phyloP scores from a whole-genome alignment of 1,284 basidiomycete genomes.

The Rhodotorula sp. region DNA sequence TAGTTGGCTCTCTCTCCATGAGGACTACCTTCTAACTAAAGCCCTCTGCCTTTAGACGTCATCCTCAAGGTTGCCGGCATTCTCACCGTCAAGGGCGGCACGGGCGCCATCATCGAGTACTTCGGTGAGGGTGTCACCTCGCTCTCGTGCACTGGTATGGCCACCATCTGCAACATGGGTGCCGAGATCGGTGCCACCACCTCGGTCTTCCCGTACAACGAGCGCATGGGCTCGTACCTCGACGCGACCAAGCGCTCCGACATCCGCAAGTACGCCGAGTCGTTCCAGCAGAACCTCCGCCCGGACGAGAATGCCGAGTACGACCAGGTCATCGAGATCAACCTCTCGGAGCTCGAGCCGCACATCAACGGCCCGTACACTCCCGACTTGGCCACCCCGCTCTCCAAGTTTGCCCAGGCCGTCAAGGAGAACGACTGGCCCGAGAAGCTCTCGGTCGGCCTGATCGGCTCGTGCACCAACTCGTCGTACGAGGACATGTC shows the following conservation, averaged over 20 bases:
- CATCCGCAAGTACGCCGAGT: constrained; percentile 85
- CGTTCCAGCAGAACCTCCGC: constrained; percentile 86
- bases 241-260: constrained; percentile 85
- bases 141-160: constrained; percentile 98
- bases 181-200: constrained; percentile 99
- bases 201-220: constrained; percentile 98
- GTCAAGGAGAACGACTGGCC: constrained; percentile 98
- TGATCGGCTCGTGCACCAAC: constrained; percentile 99
- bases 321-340: constrained; percentile 91
- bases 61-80: constrained; percentile 97
- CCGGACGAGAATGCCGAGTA: constrained; percentile 90
- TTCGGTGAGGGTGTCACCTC: constrained; percentile 90
- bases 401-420: constrained; percentile 89
- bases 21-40: background rate
- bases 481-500: constrained; percentile 99
- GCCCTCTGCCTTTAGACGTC: constrained; percentile 61
- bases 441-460: constrained; percentile 89
- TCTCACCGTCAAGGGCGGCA: constrained; percentile 96
- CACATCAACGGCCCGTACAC: constrained; percentile 99
- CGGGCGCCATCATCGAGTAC: constrained; percentile 96
- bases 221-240: constrained; percentile 88
- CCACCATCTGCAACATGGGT: constrained; percentile 99
- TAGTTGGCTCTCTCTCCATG: background rate
- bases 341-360: constrained; percentile 94
- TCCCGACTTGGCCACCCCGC: constrained; percentile 89